Evolutionary conservation across 2,329 filamentous ascomycete species (phyloP).

Genomic region (Colletotrichum musae): DNA sequence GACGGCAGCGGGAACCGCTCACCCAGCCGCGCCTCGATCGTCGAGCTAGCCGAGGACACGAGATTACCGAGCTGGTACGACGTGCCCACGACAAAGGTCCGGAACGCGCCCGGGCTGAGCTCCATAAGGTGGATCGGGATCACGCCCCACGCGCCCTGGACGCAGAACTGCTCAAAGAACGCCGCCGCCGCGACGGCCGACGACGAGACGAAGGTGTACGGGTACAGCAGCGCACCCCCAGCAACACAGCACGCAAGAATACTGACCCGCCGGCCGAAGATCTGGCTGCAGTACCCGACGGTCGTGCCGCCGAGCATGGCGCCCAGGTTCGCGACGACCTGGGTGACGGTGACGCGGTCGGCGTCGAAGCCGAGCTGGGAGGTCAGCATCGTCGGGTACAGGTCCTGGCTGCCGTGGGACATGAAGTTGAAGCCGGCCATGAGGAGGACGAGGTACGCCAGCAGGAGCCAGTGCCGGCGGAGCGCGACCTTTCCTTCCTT

Average conservation of each 20-base stretch:
- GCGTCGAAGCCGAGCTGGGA: constrained; percentile 68
- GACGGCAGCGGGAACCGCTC: constrained; percentile 80
- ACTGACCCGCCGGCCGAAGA: constrained; percentile 77
- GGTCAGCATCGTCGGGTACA: constrained; percentile 73
- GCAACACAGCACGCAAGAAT: constrained; percentile 75
- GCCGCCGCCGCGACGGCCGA: constrained; percentile 81
- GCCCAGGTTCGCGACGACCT: constrained; percentile 80
- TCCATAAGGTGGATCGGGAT: constrained; percentile 87
- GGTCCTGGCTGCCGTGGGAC: constrained; percentile 80
- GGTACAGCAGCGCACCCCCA: constrained; percentile 85
- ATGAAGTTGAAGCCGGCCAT: constrained; percentile 97
- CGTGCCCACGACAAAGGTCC: constrained; percentile 82
- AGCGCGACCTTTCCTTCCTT: constrained; percentile 84
- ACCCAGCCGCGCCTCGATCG: constrained; percentile 82
- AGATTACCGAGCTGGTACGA: constrained; percentile 85
- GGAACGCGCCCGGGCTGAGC: constrained; percentile 78
- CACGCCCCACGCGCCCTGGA: constrained; percentile 83
- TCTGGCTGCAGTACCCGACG: constrained; percentile 78
- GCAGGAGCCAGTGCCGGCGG: constrained; percentile 83
- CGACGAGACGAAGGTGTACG: constrained; percentile 79
- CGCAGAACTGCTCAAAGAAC: constrained; percentile 87
- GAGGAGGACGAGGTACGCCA: constrained; percentile 85
- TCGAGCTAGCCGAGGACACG: constrained; percentile 77
- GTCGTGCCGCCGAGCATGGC: constrained; percentile 78
- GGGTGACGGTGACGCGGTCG: constrained; percentile 76